phyloP scores from a whole-genome alignment of 805 yeast genomes.

The Saccharomyces mikatae region DNA sequence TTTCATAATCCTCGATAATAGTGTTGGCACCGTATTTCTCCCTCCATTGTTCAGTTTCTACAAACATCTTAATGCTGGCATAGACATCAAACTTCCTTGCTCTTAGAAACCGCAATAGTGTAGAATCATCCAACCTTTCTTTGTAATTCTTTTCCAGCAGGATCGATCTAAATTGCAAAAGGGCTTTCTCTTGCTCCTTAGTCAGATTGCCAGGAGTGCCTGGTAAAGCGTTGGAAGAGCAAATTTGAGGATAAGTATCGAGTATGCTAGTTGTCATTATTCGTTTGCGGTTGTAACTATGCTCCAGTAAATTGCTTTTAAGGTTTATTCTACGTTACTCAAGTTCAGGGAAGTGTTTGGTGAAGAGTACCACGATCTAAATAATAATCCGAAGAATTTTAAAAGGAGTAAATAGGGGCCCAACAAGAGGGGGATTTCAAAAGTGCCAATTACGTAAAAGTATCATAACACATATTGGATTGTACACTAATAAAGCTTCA shows the following conservation, averaged over 20 bases:
- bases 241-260: slow-evolving; percentile 61
- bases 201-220: slow-evolving; percentile 82
- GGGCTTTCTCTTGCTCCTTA: slow-evolving; percentile 52
- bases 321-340: not conserved
- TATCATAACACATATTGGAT: not conserved
- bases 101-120: slow-evolving; percentile 76
- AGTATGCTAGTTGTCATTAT: not conserved
- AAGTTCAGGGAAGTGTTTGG: not conserved
- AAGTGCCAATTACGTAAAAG: not conserved
- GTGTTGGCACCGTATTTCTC: slow-evolving; percentile 78
- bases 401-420: not conserved
- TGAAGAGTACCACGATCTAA: not conserved
- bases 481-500: not conserved
- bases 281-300: not conserved
- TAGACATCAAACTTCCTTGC: slow-evolving; percentile 89
- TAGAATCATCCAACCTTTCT: slow-evolving; percentile 78
- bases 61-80: slow-evolving; percentile 74
- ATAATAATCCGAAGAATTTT: not conserved
- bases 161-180: slow-evolving; percentile 50
- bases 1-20: slow-evolving; percentile 76
- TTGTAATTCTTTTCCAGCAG: slow-evolving; percentile 58
- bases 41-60: slow-evolving; percentile 88
- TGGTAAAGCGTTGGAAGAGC: slow-evolving; percentile 52
- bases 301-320: not conserved
- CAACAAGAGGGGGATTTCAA: not conserved